phyloP scores from a whole-genome alignment of 495 filamentous ascomycete genomes.

The Aspergillus nidulans region DNA sequence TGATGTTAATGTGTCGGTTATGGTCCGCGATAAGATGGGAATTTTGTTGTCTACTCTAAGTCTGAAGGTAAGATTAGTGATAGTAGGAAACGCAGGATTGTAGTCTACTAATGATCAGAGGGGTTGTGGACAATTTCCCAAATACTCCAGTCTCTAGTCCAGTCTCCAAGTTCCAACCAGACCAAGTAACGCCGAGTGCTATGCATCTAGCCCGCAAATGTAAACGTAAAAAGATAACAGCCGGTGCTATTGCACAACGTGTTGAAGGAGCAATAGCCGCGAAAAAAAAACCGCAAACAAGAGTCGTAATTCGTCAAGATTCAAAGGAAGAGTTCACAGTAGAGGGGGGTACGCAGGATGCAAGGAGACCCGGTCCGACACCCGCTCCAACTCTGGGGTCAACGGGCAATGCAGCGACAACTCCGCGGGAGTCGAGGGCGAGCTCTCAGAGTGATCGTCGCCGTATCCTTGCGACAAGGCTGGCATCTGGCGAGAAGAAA shows the following conservation, averaged over 20 bases:
- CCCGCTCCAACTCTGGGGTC: slow-evolving; percentile 35
- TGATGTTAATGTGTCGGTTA: background rate
- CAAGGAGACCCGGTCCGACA: slow-evolving; percentile 31
- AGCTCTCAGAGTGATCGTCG: slow-evolving; percentile 61
- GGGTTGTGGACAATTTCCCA: background rate
- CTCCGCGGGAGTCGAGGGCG: slow-evolving; percentile 35
- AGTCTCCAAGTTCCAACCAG: background rate
- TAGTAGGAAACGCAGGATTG: background rate
- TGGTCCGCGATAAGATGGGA: background rate
- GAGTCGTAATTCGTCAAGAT: slow-evolving; percentile 2
- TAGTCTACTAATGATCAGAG: background rate
- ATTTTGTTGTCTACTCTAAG: background rate
- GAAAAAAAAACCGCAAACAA: slow-evolving; percentile 4
- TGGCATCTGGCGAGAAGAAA: slow-evolving; percentile 62
- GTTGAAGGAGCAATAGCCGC: background rate
- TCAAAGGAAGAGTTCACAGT: slow-evolving; percentile 9
- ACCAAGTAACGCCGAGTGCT: background rate
- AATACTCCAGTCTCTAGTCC: background rate
- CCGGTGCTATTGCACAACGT: background rate
- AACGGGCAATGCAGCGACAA: slow-evolving; percentile 34
- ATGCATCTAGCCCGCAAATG: slow-evolving; percentile 1
- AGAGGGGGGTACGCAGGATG: slow-evolving; percentile 21
- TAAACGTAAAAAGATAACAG: no score
- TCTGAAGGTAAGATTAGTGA: background rate
- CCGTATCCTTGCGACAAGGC: slow-evolving; percentile 78